Percentiles rank a stretch among this genome's conserved stretches.
phyloP scores from a whole-genome alignment of 208 protist genomes.

The Kentomonas sorsogonicus region DNA sequence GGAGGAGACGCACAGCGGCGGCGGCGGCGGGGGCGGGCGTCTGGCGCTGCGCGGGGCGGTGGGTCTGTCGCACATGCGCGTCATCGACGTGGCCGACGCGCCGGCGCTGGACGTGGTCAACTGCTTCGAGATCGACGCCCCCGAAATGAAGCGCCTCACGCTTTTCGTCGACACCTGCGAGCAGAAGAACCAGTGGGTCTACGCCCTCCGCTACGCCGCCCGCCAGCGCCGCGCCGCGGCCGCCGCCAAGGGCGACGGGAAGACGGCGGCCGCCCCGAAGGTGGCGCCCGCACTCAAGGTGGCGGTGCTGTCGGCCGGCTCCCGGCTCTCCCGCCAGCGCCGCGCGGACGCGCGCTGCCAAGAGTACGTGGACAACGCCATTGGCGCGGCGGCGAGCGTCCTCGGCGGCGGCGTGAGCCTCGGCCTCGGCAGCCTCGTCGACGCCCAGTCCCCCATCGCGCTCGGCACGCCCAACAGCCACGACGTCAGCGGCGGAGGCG shows the following conservation, averaged over 20 bases:
- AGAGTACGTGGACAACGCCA: conserved; percentile 24
- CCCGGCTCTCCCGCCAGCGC: conserved; percentile 52
- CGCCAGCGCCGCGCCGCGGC: conserved; percentile 5
- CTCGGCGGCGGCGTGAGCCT: neutral
- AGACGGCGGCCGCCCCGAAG: neutral
- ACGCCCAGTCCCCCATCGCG: neutral
- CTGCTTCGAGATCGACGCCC: conserved; percentile 45
- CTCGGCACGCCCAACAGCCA: conserved; percentile 7
- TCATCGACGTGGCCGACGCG: conserved; percentile 39
- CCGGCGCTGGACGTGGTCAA: conserved; percentile 21
- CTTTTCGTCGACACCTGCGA: conserved; percentile 63
- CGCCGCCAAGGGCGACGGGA: neutral
- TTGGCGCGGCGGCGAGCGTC: conserved; percentile 10
- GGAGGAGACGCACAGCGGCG: conserved; percentile 65
- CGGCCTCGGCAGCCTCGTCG: conserved; percentile 1
- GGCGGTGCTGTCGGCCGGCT: conserved; percentile 28
- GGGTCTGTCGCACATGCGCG: conserved; percentile 37
- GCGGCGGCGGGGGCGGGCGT: too few species aligned
- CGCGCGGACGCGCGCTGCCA: conserved; percentile 31
- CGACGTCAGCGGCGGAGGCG: conserved; percentile 1
- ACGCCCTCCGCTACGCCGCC: conserved; percentile 50
- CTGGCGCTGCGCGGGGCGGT: conserved; percentile 65
- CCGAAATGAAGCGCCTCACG: conserved; percentile 35
- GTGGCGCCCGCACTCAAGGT: neutral
- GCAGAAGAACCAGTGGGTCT: conserved; percentile 75